Conservation (phyloP, 257 asterid species). For the Ilex aquifolium region DNA sequence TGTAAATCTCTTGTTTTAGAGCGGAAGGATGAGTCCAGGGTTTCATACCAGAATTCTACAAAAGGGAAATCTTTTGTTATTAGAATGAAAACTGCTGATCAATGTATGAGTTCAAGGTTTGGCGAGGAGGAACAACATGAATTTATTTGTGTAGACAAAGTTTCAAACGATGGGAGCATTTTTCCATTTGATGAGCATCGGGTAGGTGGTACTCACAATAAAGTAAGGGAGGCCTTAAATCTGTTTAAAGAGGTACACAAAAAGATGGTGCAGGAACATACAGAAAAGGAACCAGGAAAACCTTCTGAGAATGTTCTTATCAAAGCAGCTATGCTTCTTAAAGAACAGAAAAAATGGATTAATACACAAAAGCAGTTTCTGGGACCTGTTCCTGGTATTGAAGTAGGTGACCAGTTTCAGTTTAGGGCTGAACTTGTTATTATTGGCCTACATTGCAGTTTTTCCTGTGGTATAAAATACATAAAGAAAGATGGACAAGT, state of each 20-base stretch:
- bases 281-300: neutral
- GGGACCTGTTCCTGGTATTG: conserved; percentile 33
- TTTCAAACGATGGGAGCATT: neutral
- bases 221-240: conserved; percentile 19
- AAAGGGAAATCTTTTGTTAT: too few relatives aligned
- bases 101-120: too few relatives aligned
- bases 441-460: conserved; percentile 27
- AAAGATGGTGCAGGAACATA: conserved; percentile 10
- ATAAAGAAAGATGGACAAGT: neutral
- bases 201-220: conserved; percentile 1
- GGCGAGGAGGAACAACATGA: neutral
- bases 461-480: conserved; percentile 25
- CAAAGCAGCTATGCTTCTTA: conserved; percentile 18
- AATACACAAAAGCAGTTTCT: conserved; percentile 9
- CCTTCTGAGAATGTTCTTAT: conserved; percentile 1
- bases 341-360: conserved; percentile 15
- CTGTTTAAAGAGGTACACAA: conserved; percentile 13
- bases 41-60: too few relatives aligned
- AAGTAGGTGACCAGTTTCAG: conserved; percentile 27
- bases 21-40: too few relatives aligned
- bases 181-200: neutral
- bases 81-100: too few relatives aligned
- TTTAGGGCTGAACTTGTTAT: conserved; percentile 28
- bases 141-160: neutral
- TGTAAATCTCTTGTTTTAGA: too few relatives aligned